These are phyloP conservation scores for Colletotrichum musicola DNA, from an alignment of 2,329 filamentous ascomycete species.

Conservation along the genomic window DNA sequence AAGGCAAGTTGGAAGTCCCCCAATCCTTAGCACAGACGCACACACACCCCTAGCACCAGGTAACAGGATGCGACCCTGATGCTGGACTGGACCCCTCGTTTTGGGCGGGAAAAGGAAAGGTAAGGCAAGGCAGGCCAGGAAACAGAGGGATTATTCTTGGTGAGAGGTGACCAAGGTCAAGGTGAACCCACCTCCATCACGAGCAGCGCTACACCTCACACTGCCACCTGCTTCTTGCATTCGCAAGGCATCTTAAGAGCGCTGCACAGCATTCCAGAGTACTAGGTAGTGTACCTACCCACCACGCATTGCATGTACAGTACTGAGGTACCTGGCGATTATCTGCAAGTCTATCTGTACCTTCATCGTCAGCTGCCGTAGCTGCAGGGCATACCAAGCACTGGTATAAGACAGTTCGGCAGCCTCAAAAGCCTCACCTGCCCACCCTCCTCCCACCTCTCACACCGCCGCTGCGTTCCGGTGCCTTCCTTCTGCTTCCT, in stretches of 20 bases:
- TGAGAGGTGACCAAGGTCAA: background rate
- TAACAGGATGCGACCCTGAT: too few species aligned
- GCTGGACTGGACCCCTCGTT: too few species aligned
- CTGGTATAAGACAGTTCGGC: constrained; percentile 25
- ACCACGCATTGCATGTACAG: too few species aligned
- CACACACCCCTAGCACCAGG: too few species aligned
- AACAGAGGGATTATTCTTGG: background rate
- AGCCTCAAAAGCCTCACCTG: constrained; percentile 29
- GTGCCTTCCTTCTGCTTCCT: constrained; percentile 3
- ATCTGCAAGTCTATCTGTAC: too few species aligned
- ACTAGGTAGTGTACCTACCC: too few species aligned
- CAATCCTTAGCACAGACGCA: background rate
- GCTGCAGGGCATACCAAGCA: background rate
- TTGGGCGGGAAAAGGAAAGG: too few species aligned
- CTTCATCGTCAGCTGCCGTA: background rate
- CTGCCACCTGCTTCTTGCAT: constrained; percentile 1
- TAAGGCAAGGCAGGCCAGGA: too few species aligned
- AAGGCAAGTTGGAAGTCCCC: background rate
- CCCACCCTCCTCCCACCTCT: constrained; percentile 3
- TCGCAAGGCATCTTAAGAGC: too few species aligned
- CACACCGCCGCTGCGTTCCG: background rate
- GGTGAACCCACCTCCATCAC: background rate
- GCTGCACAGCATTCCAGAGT: too few species aligned
- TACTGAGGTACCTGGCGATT: too few species aligned
- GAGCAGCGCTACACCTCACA: background rate